Evolutionary conservation across 148 eudicot genomes (phyloP), one percentile per base, ranked within the genome.

Genomic region (Drosera capensis): DNA sequence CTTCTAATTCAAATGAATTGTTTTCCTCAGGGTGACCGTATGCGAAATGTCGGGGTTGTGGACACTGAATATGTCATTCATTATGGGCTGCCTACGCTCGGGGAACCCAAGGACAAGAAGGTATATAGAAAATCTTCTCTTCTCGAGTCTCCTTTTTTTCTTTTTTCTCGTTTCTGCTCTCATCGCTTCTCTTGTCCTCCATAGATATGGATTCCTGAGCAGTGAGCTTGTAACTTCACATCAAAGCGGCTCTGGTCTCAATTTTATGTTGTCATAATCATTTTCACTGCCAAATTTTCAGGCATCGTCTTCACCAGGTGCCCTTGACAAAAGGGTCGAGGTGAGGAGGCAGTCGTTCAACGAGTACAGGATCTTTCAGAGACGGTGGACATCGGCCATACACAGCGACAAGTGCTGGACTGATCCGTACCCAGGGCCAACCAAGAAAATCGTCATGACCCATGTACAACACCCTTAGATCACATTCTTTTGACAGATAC

Each of bases 31-130:
- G 99, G 99, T 23, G 76, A 90, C 34, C 77, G 99, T 41, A 84
- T 77, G 2, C 20, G 65, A 57, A 90, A 64, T 17, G 63, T 90
- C 9, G 99, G 99, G 28, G 72, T 90, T 9, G 93, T 90, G 9
- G 99, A 90, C 65, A 71, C 87, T 2, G 93, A 90, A 67, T 90
- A 84, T 62, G 59, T 90, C 37, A 67, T 90, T 60, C 99, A 90
- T 57, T 52, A 69, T 46, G 99, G 88, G 25, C 49, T 90, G 20
- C 93, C 93, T 31, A 84, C 99, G 26, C 72, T 90, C 8, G 99
- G 99, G 14, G 82, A 60, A 36, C 70, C 75, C 47, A 55, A 66
- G 13, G 55, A 56, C n/a, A 59, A 62, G 50, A 75, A 68, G 83
- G 92, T 74, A n/a, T 49, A 56, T 41, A 37, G 15, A 9, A 19